These are phyloP conservation scores for Trypanosoma congolense DNA, from an alignment of 208 protist genomes.

Conservation along the genomic window DNA sequence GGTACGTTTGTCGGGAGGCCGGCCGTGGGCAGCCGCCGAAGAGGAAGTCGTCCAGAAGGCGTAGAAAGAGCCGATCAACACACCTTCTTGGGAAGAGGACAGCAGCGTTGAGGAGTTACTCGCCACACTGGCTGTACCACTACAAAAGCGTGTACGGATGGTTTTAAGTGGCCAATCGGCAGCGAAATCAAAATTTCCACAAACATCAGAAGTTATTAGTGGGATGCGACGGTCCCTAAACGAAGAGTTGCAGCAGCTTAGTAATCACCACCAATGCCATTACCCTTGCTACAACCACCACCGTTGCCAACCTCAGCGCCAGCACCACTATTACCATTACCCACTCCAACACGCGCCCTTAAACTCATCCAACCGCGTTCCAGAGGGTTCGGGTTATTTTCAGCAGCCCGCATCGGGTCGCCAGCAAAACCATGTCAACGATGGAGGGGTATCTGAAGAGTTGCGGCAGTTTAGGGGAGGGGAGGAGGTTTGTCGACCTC, in stretches of 20 bases:
- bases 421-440: too few relatives aligned
- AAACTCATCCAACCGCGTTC: too few relatives aligned
- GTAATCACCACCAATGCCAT: not conserved
- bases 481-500: too few relatives aligned
- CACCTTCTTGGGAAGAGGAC: slow-evolving; percentile 9
- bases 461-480: too few relatives aligned
- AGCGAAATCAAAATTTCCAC: slow-evolving; percentile 11
- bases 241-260: not conserved
- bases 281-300: not conserved
- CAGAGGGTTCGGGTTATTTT: too few relatives aligned
- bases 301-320: not conserved
- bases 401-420: too few relatives aligned
- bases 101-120: slow-evolving; percentile 17
- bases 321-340: not conserved
- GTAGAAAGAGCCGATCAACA: not conserved
- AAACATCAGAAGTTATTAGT: slow-evolving; percentile 13
- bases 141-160: slow-evolving; percentile 19
- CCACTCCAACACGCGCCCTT: too few relatives aligned
- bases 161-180: slow-evolving; percentile 2
- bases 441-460: too few relatives aligned
- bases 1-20: slow-evolving; percentile 25
- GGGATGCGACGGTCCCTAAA: slow-evolving; percentile 5
- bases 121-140: slow-evolving; percentile 5
- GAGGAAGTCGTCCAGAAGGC: not conserved
- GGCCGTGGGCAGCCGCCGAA: too few relatives aligned